Conservation (phyloP, 192 early-diverging fungal genomes). For the Coemansia sp. region DNA sequence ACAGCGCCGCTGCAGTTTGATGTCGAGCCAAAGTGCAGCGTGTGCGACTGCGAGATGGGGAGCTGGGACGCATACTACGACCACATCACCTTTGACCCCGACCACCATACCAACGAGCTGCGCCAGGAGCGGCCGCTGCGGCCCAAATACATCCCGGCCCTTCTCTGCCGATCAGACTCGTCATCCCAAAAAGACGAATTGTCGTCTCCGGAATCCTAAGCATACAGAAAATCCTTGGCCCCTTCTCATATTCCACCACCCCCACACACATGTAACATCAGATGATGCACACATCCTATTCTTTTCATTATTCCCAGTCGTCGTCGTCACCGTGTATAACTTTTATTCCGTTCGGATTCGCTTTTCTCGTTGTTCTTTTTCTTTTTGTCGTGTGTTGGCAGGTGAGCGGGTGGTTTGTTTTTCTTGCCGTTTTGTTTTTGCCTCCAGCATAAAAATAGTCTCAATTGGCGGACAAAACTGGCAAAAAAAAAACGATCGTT, state of each 20-base stretch:
- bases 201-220: constrained; percentile 1
- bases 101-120: constrained; percentile 11
- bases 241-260: too few relatives aligned
- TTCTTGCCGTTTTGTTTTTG: not conserved
- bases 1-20: constrained; percentile 4
- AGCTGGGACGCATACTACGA: constrained; percentile 46
- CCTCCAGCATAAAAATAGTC: not conserved
- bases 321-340: not conserved
- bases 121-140: not conserved
- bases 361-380: not conserved
- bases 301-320: not conserved
- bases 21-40: constrained; percentile 27
- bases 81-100: constrained; percentile 41
- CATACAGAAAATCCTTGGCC: not conserved
- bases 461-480: not conserved
- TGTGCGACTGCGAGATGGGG: constrained; percentile 28
- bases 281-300: not conserved
- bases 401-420: too few relatives aligned
- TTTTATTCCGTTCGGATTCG: too few relatives aligned
- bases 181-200: not conserved
- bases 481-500: not conserved
- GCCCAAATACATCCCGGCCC: constrained; percentile 4
- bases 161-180: constrained; percentile 8
- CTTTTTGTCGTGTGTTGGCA: not conserved
- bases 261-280: too few relatives aligned